phyloP scores from a whole-genome alignment of 441 rosid species.

The Populus tomentosa region DNA sequence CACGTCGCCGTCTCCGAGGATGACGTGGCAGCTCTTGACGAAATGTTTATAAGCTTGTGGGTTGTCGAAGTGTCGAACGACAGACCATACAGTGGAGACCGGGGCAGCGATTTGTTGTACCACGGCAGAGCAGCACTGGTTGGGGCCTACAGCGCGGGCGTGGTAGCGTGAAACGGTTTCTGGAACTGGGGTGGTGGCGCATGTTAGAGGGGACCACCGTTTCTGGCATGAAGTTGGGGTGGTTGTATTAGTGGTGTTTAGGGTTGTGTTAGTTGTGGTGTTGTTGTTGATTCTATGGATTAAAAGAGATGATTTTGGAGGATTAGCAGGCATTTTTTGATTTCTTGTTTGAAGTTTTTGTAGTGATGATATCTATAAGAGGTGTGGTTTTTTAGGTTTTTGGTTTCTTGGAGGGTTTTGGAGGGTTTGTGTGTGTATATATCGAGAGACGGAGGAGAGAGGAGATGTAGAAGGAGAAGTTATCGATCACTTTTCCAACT shows the following conservation, averaged over 20 bases:
- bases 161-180: conserved; percentile 52
- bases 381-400: background rate
- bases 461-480: background rate
- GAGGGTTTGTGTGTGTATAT: background rate
- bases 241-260: conserved; percentile 10
- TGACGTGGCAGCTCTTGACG: conserved; percentile 64
- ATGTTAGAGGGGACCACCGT: conserved; percentile 38
- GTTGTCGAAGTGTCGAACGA: conserved; percentile 65
- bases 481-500: background rate
- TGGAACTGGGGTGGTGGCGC: conserved; percentile 39
- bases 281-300: conserved; percentile 43
- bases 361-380: background rate
- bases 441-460: background rate
- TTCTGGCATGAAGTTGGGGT: conserved; percentile 30
- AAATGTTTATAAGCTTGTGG: conserved; percentile 82
- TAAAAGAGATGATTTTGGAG: conserved; percentile 40
- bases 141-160: conserved; percentile 43
- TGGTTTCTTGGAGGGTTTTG: background rate
- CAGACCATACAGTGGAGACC: conserved; percentile 57
- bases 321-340: conserved; percentile 45
- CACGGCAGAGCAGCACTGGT: conserved; percentile 64
- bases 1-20: conserved; percentile 57
- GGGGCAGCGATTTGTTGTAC: conserved; percentile 59
- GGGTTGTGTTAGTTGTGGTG: conserved; percentile 13
- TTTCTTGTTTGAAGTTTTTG: background rate